phyloP scores from a whole-genome alignment of 2,329 filamentous ascomycete genomes.

The Botryotinia globosa region DNA sequence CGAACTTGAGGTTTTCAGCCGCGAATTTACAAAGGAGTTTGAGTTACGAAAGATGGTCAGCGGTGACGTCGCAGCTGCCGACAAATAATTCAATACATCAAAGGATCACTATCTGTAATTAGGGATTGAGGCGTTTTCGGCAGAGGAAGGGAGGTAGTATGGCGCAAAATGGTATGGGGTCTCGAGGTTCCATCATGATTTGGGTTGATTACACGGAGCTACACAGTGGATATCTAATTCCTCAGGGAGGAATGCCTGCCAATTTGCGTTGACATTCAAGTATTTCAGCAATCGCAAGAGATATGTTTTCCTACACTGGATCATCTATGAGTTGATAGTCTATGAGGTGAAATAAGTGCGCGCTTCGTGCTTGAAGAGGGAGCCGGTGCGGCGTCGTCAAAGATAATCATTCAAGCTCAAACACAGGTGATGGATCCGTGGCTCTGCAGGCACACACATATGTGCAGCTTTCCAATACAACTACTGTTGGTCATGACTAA shows the following conservation, averaged over 20 bases:
- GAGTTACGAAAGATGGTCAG: slow-evolving; percentile 83
- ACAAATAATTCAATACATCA: slow-evolving; percentile 19
- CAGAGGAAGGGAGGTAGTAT: not conserved
- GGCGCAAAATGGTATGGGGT: slow-evolving; percentile 4
- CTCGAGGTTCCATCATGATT: not conserved
- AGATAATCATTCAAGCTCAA: not conserved
- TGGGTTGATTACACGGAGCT: not conserved
- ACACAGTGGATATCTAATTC: not conserved
- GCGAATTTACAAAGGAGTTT: slow-evolving; percentile 90
- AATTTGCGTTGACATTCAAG: not conserved
- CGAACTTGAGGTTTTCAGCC: slow-evolving; percentile 74
- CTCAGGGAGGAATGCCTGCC: not conserved
- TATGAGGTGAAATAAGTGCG: not conserved
- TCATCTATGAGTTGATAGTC: not conserved
- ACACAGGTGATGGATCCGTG: not conserved
- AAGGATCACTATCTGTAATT: not conserved
- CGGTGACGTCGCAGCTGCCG: slow-evolving; percentile 29
- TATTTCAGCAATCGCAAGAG: slow-evolving; percentile 9
- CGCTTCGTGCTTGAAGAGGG: not conserved
- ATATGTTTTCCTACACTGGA: not conserved
- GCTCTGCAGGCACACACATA: not conserved
- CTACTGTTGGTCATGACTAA: not conserved
- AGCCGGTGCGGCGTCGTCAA: not conserved
- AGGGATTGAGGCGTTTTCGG: slow-evolving; percentile 3
- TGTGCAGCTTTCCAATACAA: not conserved